Percentiles rank a stretch among this genome's conserved stretches.
Conservation (phyloP, 305 asterid genomes). For the Solanum aculeatissimum region DNA sequence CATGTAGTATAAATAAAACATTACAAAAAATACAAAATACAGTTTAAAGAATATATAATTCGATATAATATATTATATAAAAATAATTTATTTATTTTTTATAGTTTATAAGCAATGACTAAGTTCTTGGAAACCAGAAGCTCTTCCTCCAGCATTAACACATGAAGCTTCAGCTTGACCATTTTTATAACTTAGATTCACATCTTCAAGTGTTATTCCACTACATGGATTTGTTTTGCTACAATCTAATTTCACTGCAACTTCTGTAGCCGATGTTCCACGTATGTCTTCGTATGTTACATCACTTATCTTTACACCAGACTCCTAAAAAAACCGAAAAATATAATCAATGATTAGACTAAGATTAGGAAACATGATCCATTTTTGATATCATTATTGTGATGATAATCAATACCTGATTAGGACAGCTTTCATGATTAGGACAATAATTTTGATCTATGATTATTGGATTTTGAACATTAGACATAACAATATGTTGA, state of each 20-base stretch:
- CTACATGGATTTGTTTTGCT: neutral
- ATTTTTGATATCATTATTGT: neutral
- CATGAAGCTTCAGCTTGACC: neutral
- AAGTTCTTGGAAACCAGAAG: neutral
- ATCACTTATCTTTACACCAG: neutral
- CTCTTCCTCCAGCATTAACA: neutral
- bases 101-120: neutral
- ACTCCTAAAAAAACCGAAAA: neutral
- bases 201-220: neutral
- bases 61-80: neutral
- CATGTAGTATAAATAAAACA: neutral
- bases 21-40: neutral
- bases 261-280: neutral
- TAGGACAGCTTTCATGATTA: neutral
- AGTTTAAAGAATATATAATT: neutral
- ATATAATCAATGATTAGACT: neutral
- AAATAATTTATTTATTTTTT: neutral
- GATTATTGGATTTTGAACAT: neutral
- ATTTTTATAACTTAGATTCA: neutral
- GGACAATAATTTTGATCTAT: neutral
- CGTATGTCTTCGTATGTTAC: neutral
- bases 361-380: neutral
- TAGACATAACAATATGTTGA: neutral
- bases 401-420: neutral
- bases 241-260: neutral